phyloP scores from a whole-genome alignment of 805 yeast species.

The Lachancea meyersii region DNA sequence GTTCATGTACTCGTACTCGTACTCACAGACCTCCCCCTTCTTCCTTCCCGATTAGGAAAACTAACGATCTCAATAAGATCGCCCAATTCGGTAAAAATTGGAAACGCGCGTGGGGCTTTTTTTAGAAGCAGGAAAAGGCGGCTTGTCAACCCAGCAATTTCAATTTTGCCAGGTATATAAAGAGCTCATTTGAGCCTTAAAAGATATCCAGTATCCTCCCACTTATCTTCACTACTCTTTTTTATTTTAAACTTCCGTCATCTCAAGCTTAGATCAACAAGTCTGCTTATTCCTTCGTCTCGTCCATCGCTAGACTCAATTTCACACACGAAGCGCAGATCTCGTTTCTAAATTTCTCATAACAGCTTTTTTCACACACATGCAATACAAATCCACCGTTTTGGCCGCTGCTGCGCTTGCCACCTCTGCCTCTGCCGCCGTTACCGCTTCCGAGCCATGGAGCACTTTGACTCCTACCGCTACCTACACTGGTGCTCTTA shows the following conservation, averaged over 20 bases:
- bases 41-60: background rate
- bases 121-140: background rate
- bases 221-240: background rate
- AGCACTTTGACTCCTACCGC: slow-evolving; percentile 38
- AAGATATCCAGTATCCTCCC: background rate
- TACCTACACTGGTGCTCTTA: slow-evolving; percentile 35
- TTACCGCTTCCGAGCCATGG: slow-evolving; percentile 36
- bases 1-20: background rate
- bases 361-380: background rate
- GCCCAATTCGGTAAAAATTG: background rate
- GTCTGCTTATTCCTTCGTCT: background rate
- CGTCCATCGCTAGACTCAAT: background rate
- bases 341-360: background rate
- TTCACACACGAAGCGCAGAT: background rate
- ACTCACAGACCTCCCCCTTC: background rate
- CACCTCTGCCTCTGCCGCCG: slow-evolving; percentile 39
- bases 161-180: background rate
- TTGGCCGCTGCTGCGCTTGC: slow-evolving; percentile 31
- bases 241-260: too few species aligned
- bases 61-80: background rate
- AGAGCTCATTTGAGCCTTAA: background rate
- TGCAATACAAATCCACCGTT: slow-evolving; percentile 19
- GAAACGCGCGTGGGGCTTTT: background rate
- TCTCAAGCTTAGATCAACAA: background rate
- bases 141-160: background rate